Evolutionary conservation across 2,329 filamentous ascomycete genomes (phyloP).

Genomic region (Alternaria gansuensis): DNA sequence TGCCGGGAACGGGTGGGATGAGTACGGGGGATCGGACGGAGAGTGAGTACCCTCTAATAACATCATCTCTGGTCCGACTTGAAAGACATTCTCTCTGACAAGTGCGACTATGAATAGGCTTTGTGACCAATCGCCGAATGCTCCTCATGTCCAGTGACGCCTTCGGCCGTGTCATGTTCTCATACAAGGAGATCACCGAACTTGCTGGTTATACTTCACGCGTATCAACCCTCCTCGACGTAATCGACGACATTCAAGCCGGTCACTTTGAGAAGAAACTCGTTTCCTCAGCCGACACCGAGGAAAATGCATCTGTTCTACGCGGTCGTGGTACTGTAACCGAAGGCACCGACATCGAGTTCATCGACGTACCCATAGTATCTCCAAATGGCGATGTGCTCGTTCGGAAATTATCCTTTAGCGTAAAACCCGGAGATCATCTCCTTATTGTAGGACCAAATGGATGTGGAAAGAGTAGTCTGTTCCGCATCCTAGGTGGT

Average conservation of each 20-base stretch:
- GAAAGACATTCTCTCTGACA: conserved; percentile 15
- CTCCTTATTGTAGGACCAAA: conserved; percentile 95
- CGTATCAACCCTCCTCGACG: conserved; percentile 86
- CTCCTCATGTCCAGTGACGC: conserved; percentile 86
- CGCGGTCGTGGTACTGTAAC: conserved; percentile 81
- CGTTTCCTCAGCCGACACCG: conserved; percentile 84
- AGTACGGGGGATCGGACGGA: conserved; percentile 75
- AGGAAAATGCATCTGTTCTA: conserved; percentile 83
- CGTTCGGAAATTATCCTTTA: conserved; percentile 84
- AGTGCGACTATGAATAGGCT: conserved; percentile 59
- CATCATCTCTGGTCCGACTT: not conserved
- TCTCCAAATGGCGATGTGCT: conserved; percentile 96
- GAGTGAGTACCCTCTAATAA: conserved; percentile 54
- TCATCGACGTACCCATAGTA: conserved; percentile 90
- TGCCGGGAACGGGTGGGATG: conserved; percentile 67
- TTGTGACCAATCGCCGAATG: conserved; percentile 93
- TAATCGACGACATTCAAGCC: conserved; percentile 90
- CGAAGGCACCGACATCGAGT: conserved; percentile 85
- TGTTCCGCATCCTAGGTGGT: conserved; percentile 95
- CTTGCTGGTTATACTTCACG: conserved; percentile 94
- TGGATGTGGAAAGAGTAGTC: conserved; percentile 93
- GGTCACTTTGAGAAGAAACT: conserved; percentile 97
- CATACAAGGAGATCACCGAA: conserved; percentile 86
- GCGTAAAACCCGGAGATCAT: conserved; percentile 85
- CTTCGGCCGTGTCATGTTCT: conserved; percentile 58